These are phyloP conservation scores for Balansia obtecta DNA, from an alignment of 2,329 filamentous ascomycete genomes.

Conservation along the genomic window DNA sequence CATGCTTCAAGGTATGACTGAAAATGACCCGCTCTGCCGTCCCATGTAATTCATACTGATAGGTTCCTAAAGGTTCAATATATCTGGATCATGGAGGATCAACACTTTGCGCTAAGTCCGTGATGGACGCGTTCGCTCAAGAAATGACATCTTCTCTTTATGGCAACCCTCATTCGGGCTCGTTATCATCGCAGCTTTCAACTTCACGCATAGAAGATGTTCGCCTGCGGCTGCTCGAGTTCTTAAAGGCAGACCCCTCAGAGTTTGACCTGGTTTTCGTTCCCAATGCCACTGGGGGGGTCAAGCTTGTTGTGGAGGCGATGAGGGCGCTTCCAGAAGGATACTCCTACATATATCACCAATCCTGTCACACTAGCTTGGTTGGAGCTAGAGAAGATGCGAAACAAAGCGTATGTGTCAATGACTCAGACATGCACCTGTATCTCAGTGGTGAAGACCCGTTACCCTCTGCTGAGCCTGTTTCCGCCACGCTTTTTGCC, in stretches of 20 bases:
- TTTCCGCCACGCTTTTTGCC: conserved; percentile 45
- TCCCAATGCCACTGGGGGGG: conserved; percentile 79
- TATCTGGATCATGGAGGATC: conserved; percentile 96
- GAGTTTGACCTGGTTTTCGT: conserved; percentile 86
- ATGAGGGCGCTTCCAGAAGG: conserved; percentile 56
- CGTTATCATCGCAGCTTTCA: conserved; percentile 65
- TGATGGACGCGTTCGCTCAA: conserved; percentile 67
- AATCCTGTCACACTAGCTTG: conserved; percentile 75
- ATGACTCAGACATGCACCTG: conserved; percentile 46
- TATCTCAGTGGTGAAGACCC: conserved; percentile 43
- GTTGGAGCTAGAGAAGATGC: conserved; percentile 71
- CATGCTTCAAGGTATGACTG: conserved; percentile 48
- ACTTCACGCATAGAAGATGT: conserved; percentile 65
- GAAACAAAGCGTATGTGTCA: conserved; percentile 50
- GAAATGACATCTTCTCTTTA: conserved; percentile 71
- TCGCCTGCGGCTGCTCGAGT: conserved; percentile 55
- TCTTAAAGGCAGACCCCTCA: conserved; percentile 71
- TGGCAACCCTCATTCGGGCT: conserved; percentile 86
- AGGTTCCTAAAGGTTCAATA: conserved; percentile 40
- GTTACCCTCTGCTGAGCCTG: conserved; percentile 12
- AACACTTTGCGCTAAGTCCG: conserved; percentile 67
- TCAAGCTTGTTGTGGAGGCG: conserved; percentile 75
- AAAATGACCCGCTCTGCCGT: neutral
- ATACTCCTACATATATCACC: conserved; percentile 74
- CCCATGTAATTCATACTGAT: neutral